Percentiles rank a stretch among this genome's conserved stretches.
Evolutionary conservation across 2,329 filamentous ascomycete genomes (phyloP).

Genomic region (Pyrenochaeta sp.): DNA sequence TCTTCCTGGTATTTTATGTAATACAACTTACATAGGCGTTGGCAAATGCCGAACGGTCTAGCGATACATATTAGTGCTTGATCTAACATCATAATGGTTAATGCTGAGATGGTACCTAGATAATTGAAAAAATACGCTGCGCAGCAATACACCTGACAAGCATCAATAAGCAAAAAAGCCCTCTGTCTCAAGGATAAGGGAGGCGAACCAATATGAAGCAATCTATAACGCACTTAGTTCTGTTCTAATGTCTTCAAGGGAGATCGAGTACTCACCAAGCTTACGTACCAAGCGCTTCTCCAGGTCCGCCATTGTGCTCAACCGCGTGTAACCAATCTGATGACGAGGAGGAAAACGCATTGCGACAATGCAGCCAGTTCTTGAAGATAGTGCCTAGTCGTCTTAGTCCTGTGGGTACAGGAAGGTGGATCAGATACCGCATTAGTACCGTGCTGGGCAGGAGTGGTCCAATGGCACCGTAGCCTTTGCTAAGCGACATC

Average conservation of each 20-base stretch:
- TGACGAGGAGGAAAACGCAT: background rate
- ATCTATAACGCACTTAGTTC: constrained; percentile 20
- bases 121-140: constrained; percentile 44
- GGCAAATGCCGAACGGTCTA: constrained; percentile 35
- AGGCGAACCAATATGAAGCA: constrained; percentile 33
- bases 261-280: constrained; percentile 19
- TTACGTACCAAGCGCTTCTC: constrained; percentile 37
- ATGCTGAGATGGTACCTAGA: no score
- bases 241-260: background rate
- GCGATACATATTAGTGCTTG: constrained; percentile 6
- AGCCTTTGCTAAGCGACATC: constrained; percentile 26
- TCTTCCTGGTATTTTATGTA: background rate
- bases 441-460: constrained; percentile 25
- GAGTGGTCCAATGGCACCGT: constrained; percentile 21
- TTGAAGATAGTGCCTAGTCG: background rate
- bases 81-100: no score
- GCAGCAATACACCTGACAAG: constrained; percentile 35
- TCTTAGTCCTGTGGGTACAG: no score
- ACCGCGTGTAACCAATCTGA: constrained; percentile 8
- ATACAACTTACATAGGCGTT: constrained; percentile 32
- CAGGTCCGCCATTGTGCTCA: constrained; percentile 18
- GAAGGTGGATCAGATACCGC: constrained; percentile 6
- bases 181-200: background rate
- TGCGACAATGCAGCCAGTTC: background rate
- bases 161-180: background rate